phyloP scores from a whole-genome alignment of 352 stramenopile species.

The Phytophthora pistaciae region DNA sequence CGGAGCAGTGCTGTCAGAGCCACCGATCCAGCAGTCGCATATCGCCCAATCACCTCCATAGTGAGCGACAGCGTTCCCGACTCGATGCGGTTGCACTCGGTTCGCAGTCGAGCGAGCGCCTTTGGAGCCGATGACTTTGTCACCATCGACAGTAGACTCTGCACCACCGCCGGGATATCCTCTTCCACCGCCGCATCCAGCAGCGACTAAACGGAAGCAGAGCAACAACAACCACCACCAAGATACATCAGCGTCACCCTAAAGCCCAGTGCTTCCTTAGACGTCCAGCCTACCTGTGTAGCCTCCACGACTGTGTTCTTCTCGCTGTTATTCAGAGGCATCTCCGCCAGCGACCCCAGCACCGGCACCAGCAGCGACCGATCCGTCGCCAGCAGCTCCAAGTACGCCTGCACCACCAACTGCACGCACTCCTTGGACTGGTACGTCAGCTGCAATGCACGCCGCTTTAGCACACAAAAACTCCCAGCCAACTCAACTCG shows the following conservation, averaged over 20 bases:
- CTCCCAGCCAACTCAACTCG: not conserved
- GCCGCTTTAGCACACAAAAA: not conserved
- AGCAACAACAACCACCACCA: not conserved
- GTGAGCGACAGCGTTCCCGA: constrained; percentile 62
- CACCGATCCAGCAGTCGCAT: constrained; percentile 57
- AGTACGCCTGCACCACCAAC: constrained; percentile 77
- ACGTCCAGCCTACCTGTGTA: constrained; percentile 50
- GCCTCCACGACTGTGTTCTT: constrained; percentile 74
- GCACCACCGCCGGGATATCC: constrained; percentile 81
- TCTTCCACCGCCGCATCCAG: constrained; percentile 80
- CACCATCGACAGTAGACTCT: constrained; percentile 81
- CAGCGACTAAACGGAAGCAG: constrained; percentile 46
- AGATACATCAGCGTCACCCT: not conserved
- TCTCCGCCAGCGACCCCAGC: constrained; percentile 77
- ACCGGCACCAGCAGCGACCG: constrained; percentile 81
- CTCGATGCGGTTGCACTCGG: constrained; percentile 67
- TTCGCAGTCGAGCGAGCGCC: constrained; percentile 62
- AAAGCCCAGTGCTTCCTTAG: not conserved
- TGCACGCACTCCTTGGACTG: constrained; percentile 83
- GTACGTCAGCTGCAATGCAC: too few species aligned
- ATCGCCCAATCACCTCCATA: constrained; percentile 76
- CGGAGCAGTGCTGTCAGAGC: constrained; percentile 57
- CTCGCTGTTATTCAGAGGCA: constrained; percentile 68
- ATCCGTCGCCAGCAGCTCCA: constrained; percentile 82
- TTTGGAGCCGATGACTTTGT: constrained; percentile 55